Conservation (phyloP, 768 basidiomycete genomes). For the Suillus americanus region DNA sequence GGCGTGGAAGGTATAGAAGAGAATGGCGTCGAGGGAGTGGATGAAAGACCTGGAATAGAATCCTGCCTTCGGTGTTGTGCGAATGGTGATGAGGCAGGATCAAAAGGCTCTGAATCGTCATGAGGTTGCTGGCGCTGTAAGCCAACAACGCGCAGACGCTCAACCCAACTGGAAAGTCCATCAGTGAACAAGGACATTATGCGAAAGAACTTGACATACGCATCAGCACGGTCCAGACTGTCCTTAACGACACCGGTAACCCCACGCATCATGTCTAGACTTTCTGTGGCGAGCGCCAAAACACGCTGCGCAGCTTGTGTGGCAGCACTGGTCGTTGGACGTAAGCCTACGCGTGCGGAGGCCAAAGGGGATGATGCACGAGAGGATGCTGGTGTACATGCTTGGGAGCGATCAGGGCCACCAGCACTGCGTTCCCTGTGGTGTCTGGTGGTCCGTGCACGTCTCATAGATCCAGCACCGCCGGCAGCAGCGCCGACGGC, state of each 20-base stretch:
- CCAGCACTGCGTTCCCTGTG: conserved; percentile 41
- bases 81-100: conserved; percentile 8
- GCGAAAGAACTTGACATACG: conserved; percentile 47
- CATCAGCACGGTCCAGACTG: conserved; percentile 83
- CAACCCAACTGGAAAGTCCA: conserved; percentile 65
- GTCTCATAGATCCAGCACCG: conserved; percentile 17
- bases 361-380: conserved; percentile 33
- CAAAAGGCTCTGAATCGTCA: conserved; percentile 10
- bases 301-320: conserved; percentile 78
- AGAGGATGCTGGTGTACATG: conserved; percentile 34
- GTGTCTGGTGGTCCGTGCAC: conserved; percentile 19
- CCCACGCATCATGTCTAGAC: conserved; percentile 88
- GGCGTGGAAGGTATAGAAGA: conserved; percentile 33
- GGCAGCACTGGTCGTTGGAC: conserved; percentile 52
- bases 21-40: conserved; percentile 31
- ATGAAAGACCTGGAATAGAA: conserved; percentile 30
- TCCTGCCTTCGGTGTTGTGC: conserved; percentile 11
- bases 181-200: not conserved
- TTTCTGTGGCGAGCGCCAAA: conserved; percentile 83
- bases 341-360: conserved; percentile 20
- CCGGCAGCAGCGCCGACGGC: conserved; percentile 34
- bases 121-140: conserved; percentile 54
- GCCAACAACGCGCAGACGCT: conserved; percentile 74
- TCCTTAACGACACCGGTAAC: conserved; percentile 89
- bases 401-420: conserved; percentile 30